A percentile compares a stretch with the other conserved stretches of the same genome.
Evolutionary conservation across 441 rosid species (phyloP).

Genomic region (Gossypium davidsonii): DNA sequence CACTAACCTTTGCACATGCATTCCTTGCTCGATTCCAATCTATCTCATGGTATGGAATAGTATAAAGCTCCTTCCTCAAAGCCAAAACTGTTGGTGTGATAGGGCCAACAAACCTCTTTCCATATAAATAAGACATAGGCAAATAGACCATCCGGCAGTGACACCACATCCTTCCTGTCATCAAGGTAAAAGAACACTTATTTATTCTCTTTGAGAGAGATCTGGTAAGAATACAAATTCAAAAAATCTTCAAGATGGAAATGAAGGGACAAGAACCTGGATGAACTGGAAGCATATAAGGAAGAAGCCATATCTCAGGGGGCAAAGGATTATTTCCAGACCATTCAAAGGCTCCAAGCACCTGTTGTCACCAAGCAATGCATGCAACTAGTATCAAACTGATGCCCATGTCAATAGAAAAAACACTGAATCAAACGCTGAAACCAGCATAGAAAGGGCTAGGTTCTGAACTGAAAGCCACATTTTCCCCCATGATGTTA

Average conservation of each 20-base stretch:
- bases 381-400: conserved; percentile 11
- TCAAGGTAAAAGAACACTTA: background rate
- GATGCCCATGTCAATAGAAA: conserved; percentile 1
- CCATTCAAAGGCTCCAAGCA: conserved; percentile 90
- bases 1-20: conserved; percentile 77
- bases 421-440: conserved; percentile 3
- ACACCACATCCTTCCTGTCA: conserved; percentile 86
- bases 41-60: conserved; percentile 55
- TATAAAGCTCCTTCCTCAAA: conserved; percentile 62
- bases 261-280: conserved; percentile 46
- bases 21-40: conserved; percentile 66
- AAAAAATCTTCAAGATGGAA: background rate
- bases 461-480: conserved; percentile 73
- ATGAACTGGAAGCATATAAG: conserved; percentile 63
- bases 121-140: conserved; percentile 73
- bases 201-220: background rate
- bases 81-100: conserved; percentile 53
- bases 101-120: conserved; percentile 69
- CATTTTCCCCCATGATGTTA: conserved; percentile 94
- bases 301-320: conserved; percentile 92
- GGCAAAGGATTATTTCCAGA: conserved; percentile 85
- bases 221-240: background rate
- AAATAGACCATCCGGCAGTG: conserved; percentile 86
- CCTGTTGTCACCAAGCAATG: conserved; percentile 37
- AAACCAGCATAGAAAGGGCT: conserved; percentile 5